Percentiles rank a stretch among this genome's conserved stretches.
These are phyloP conservation scores for Madurella mycetomatis DNA, from an alignment of 2,329 filamentous ascomycete species.

Conservation along the genomic window DNA sequence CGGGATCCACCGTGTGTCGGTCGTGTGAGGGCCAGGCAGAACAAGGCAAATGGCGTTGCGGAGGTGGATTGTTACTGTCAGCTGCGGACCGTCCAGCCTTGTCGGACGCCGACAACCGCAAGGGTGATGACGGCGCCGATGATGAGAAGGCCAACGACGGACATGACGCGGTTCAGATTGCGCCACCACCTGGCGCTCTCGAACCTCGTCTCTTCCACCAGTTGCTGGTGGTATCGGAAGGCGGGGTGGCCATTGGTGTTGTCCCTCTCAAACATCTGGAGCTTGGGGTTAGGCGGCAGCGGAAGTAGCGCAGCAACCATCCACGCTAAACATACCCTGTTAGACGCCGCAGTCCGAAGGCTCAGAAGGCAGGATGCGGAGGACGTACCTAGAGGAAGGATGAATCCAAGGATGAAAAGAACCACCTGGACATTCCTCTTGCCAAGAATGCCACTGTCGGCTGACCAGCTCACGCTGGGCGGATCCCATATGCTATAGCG, in stretches of 20 bases:
- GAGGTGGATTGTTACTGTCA: not conserved
- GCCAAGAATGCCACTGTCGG: slow-evolving; percentile 57
- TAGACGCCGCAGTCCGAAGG: not conserved
- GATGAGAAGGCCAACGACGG: slow-evolving; percentile 51
- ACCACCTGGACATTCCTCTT: slow-evolving; percentile 70
- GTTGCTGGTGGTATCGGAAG: slow-evolving; percentile 32
- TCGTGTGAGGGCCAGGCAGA: not conserved
- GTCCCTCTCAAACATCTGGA: slow-evolving; percentile 46
- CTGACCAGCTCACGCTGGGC: slow-evolving; percentile 63
- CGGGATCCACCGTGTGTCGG: not conserved
- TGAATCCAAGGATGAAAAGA: slow-evolving; percentile 71
- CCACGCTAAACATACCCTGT: slow-evolving; percentile 55
- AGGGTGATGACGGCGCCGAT: slow-evolving; percentile 50
- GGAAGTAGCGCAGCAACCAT: slow-evolving; percentile 73
- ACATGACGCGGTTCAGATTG: slow-evolving; percentile 55
- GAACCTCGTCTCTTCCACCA: slow-evolving; percentile 43
- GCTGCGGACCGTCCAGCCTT: slow-evolving; percentile 41
- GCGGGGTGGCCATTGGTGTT: slow-evolving; percentile 35
- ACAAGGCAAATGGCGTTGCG: slow-evolving; percentile 1
- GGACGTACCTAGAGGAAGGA: slow-evolving; percentile 65
- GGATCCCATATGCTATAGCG: slow-evolving; percentile 66
- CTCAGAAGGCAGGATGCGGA: not conserved
- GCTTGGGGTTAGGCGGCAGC: slow-evolving; percentile 55
- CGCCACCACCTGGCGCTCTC: slow-evolving; percentile 57
- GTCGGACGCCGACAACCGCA: slow-evolving; percentile 47